Base-by-base conservation (phyloP, 2,329 filamentous ascomycete species). In the Exophiala dermatitidis region DNA sequence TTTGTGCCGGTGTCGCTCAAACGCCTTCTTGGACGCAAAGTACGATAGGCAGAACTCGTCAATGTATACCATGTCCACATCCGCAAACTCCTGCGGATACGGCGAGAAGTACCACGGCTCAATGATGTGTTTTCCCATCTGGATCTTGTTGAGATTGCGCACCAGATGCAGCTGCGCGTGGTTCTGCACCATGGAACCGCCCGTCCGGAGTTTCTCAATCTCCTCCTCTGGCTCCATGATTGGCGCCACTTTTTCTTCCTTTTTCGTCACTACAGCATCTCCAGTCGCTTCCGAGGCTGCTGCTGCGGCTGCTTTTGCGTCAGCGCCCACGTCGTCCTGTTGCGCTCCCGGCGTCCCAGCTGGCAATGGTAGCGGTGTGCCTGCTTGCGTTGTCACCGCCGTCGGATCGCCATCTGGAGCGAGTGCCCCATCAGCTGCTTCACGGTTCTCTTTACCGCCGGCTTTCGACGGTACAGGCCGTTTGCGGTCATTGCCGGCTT, bases 41-140 rank as follows among this genome's bases (percentile, higher is more conserved):
- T 98, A 98, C 61, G 82, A 85, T 28, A 98, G 78, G 65, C 93
- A 98, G 71, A 96, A 96, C 69, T 98, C 94, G 78, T 94, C 96
- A 64, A 98, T 91, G 72, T 87, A 96, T 61, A 97, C 88, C 60
- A 93, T 79, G 62, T 98, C 93, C 62, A 86, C 86, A 62, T 93
- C 86, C 26, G 85, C 85, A 68, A 95, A 97, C 2, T 84, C 77
- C 66, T 94, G 86, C 0, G 93, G 93, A 65, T 98, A 98, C 0
- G 93, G 93, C 3, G 90, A 95, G 73, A 98, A 98, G 70, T 98
- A 98, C 93, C 93, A 98, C 0, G 93, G 93, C 68, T 95, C 94
- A 41, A 98, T 81, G 64, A 96, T 89, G 67, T 84, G 86, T 63
- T 85, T 83, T 42, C 93, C 94, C 77, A 98, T 97, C 68, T 97